Base-by-base conservation (phyloP, 345 rosid species). In the Gossypium rotundifolium region DNA sequence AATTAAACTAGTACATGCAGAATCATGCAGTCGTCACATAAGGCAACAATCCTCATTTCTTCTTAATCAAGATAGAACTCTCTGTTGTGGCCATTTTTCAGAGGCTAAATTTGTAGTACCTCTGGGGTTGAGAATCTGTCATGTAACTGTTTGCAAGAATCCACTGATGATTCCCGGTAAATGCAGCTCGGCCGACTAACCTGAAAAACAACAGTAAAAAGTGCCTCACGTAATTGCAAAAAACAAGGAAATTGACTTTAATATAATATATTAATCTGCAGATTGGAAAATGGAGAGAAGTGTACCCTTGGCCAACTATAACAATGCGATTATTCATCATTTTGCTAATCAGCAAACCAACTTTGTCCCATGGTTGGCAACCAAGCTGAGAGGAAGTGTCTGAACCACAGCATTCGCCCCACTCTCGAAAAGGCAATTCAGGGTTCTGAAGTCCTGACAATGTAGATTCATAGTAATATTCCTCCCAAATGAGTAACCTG, bases 401-500 rank as follows among this genome's bases (percentile, higher is more conserved):
- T 51, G 77, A 75, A 60, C 74, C 83, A 61, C 78, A 71, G 77
- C 68, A 61, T 77, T 82, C 85, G 66, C 80, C 87, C 81, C 82
- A 75, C 61, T 74, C 88, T 77, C 82, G 86, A 33, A 80, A 79
- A 12, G 85, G 74, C 60, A 73, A 27, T 51, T 76, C 82, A 65
- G 77, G 58, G 54, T 74, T 59, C 22, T 66, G 84, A 27, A 78
- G 73, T 75, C 79, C 87, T 71, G 73, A 53, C 57, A 77, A 77
- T 25, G 63, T 23, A 2, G 88, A 75, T 78, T 88, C 89, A 22
- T 77, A 81, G 63, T 88, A 84, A 73, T 91, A 90, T 79, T 90
- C 98, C 81, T 96, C 99, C 99, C 96, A 96, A 54, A 93, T 93
- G 77, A 96, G 81, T 74, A 96, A 83, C 83, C 98, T 93, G 84